Evolutionary conservation across 2,329 filamentous ascomycete species (phyloP).

Genomic region (Pyrenochaeta sp.): DNA sequence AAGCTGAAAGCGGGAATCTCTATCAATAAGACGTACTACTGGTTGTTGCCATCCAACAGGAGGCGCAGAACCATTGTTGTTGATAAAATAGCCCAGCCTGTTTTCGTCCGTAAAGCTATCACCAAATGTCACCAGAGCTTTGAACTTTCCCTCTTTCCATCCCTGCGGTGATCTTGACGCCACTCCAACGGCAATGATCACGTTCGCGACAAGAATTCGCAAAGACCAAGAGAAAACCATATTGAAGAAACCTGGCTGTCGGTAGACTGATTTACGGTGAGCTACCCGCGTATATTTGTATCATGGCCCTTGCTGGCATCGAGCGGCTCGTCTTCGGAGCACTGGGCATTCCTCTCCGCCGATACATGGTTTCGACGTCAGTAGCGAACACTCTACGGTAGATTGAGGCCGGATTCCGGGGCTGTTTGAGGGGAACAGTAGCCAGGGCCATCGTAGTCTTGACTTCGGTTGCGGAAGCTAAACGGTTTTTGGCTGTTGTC

Average conservation of each 20-base stretch:
- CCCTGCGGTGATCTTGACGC: constrained; percentile 16
- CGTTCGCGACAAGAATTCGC: constrained; percentile 25
- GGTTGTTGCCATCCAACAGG: constrained; percentile 66
- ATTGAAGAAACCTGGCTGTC: constrained; percentile 9
- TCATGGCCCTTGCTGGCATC: constrained; percentile 2
- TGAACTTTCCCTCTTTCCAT: constrained; percentile 59
- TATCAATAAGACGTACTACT: constrained; percentile 42
- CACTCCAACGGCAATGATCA: constrained; percentile 25
- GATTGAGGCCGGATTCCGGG: constrained; percentile 22
- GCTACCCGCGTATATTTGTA: constrained; percentile 23
- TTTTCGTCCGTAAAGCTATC: constrained; percentile 81
- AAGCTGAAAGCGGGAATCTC: not conserved
- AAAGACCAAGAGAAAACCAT: constrained; percentile 32
- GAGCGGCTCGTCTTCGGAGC: constrained; percentile 8
- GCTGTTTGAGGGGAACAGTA: constrained; percentile 20
- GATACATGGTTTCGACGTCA: constrained; percentile 9
- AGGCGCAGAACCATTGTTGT: constrained; percentile 64
- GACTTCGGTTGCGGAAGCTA: constrained; percentile 23
- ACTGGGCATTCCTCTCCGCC: constrained; percentile 20
- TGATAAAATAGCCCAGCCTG: constrained; percentile 68
- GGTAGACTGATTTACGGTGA: not conserved
- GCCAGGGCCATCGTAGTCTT: constrained; percentile 18
- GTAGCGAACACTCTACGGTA: constrained; percentile 8
- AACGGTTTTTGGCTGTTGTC: constrained; percentile 19
- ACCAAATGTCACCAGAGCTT: constrained; percentile 73